These are phyloP conservation scores for Botrytis deweyae DNA, from an alignment of 2,329 filamentous ascomycete genomes.

Conservation along the genomic window DNA sequence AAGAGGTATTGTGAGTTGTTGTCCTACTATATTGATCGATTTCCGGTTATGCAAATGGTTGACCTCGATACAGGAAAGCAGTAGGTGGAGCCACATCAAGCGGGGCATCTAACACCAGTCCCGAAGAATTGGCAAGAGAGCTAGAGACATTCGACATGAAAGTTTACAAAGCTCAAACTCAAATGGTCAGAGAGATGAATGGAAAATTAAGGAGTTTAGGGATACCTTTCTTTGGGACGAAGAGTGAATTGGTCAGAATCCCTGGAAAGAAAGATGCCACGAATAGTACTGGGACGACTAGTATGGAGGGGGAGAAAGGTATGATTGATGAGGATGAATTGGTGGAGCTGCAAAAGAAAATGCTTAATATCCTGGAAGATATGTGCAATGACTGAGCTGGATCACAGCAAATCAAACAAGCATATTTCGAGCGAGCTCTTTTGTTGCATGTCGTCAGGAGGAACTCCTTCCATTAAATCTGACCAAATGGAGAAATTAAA, in stretches of 20 bases:
- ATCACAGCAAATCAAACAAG: neutral
- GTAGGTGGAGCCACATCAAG: conserved; percentile 45
- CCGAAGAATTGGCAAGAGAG: conserved; percentile 52
- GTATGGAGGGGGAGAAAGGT: conserved; percentile 28
- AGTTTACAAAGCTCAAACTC: conserved; percentile 56
- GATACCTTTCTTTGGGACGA: conserved; percentile 60
- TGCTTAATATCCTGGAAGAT: conserved; percentile 52
- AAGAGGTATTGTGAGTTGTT: conserved; percentile 54
- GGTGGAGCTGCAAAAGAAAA: conserved; percentile 46
- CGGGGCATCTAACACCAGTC: conserved; percentile 32
- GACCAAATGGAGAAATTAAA: conserved; percentile 14
- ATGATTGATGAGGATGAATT: conserved; percentile 45
- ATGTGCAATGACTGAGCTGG: conserved; percentile 42
- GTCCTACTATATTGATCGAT: neutral
- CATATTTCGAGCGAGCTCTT: conserved; percentile 12
- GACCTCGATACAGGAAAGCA: conserved; percentile 41
- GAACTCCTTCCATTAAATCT: conserved; percentile 19
- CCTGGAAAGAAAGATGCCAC: conserved; percentile 31
- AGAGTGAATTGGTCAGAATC: conserved; percentile 44
- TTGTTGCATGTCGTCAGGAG: conserved; percentile 24
- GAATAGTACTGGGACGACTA: conserved; percentile 17
- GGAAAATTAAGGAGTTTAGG: conserved; percentile 55
- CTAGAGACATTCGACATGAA: conserved; percentile 59
- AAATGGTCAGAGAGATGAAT: conserved; percentile 60
- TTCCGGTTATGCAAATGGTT: neutral